phyloP scores from a whole-genome alignment of 2,329 filamentous ascomycete genomes.

The Coniochaeta sp. region DNA sequence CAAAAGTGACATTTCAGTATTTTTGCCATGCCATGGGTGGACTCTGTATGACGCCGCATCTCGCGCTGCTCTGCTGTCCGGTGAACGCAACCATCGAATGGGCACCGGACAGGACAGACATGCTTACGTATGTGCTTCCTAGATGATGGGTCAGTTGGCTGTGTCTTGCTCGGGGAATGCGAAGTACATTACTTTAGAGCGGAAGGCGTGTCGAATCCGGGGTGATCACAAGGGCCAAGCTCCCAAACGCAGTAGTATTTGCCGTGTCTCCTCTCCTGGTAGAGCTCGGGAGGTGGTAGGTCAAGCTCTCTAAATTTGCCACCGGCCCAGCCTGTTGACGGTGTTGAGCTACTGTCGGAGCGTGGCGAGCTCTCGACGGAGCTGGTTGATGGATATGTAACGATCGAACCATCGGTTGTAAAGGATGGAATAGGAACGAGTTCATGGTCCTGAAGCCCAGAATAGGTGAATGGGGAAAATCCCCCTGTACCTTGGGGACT shows the following conservation, averaged over 20 bases:
- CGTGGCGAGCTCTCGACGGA: neutral
- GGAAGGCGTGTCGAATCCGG: neutral
- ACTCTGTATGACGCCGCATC: neutral
- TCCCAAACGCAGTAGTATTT: neutral
- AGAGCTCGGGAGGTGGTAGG: neutral
- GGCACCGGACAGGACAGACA: neutral
- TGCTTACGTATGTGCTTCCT: neutral
- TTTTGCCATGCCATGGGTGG: neutral
- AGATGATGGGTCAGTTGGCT: neutral
- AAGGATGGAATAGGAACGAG: neutral
- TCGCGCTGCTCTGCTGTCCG: neutral
- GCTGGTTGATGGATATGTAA: neutral
- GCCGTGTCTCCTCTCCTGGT: neutral
- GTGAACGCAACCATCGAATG: neutral
- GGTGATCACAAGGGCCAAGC: neutral
- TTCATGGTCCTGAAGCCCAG: neutral
- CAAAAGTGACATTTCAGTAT: no score
- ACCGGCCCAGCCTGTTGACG: no score
- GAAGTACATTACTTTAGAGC: neutral
- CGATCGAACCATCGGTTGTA: neutral
- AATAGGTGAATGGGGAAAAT: neutral
- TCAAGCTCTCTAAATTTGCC: neutral
- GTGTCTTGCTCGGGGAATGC: no score
- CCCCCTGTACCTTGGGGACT: neutral
- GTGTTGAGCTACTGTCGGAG: neutral